phyloP scores from a whole-genome alignment of 257 asterid genomes.

The Primulina tabacum region DNA sequence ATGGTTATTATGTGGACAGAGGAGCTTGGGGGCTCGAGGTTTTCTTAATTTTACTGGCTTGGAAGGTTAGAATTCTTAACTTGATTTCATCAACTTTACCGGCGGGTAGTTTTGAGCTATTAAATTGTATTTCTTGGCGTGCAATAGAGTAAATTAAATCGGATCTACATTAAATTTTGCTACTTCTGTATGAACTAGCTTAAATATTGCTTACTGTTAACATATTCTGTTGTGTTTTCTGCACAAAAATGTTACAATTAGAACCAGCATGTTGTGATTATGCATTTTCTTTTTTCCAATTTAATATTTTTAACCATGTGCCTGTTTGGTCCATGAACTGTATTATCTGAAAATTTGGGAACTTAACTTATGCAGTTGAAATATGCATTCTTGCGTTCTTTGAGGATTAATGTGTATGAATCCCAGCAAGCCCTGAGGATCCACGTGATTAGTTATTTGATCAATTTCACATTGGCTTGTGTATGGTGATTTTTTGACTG shows the following conservation, averaged over 20 bases:
- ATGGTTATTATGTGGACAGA: slow-evolving; percentile 95
- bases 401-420: neutral
- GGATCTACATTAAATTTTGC: slow-evolving; percentile 6
- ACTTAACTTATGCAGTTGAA: neutral
- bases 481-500: neutral
- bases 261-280: no score
- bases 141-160: slow-evolving; percentile 9
- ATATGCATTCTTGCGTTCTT: neutral
- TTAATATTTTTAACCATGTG: neutral
- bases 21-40: slow-evolving; percentile 99
- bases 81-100: neutral
- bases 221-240: no score
- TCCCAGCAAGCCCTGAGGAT: neutral
- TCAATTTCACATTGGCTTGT: neutral
- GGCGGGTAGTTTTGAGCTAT: neutral
- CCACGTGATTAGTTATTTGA: neutral
- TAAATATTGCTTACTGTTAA: neutral
- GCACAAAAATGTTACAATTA: no score
- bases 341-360: slow-evolving; percentile 2
- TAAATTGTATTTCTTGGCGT: neutral
- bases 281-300: neutral
- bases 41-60: slow-evolving; percentile 69
- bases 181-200: slow-evolving; percentile 16
- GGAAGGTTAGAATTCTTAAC: slow-evolving; percentile 65
- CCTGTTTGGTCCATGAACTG: slow-evolving; percentile 11